These are phyloP conservation scores for Cryphonectria radicalis DNA, from an alignment of 2,329 filamentous ascomycete species.

Conservation along the genomic window DNA sequence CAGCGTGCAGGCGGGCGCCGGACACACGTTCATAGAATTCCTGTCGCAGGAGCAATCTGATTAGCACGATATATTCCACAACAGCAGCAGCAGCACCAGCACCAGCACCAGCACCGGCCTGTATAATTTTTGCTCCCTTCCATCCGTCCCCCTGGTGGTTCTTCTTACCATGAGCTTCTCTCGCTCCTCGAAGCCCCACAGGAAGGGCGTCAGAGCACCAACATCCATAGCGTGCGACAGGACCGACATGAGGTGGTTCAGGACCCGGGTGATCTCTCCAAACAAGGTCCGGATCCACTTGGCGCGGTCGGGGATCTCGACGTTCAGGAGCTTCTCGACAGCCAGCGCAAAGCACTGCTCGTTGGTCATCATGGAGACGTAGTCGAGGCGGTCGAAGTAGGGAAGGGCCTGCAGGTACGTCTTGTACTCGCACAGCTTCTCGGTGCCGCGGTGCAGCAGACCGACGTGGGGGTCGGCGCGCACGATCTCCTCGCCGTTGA, in stretches of 20 bases:
- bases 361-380: conserved; percentile 99
- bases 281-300: conserved; percentile 98
- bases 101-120: background rate
- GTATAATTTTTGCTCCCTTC: background rate
- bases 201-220: conserved; percentile 93
- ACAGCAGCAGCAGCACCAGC: too few relatives aligned
- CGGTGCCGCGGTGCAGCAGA: conserved; percentile 92
- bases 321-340: conserved; percentile 96
- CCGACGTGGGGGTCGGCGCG: conserved; percentile 97
- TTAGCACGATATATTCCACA: conserved; percentile 13
- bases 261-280: conserved; percentile 87
- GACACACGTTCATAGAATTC: conserved; percentile 99
- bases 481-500: conserved; percentile 97
- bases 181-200: conserved; percentile 99
- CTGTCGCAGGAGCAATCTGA: conserved; percentile 49
- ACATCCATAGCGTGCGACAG: conserved; percentile 99
- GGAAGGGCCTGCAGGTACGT: conserved; percentile 97
- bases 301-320: conserved; percentile 92
- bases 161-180: conserved; percentile 97
- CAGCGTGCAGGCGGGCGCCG: conserved; percentile 93
- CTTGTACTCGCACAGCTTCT: conserved; percentile 99
- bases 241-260: conserved; percentile 98
- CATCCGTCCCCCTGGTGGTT: conserved; percentile 8
- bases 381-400: conserved; percentile 98
- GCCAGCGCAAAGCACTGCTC: conserved; percentile 96